phyloP scores from a whole-genome alignment of 345 rosid species.

The Salix viminalis region DNA sequence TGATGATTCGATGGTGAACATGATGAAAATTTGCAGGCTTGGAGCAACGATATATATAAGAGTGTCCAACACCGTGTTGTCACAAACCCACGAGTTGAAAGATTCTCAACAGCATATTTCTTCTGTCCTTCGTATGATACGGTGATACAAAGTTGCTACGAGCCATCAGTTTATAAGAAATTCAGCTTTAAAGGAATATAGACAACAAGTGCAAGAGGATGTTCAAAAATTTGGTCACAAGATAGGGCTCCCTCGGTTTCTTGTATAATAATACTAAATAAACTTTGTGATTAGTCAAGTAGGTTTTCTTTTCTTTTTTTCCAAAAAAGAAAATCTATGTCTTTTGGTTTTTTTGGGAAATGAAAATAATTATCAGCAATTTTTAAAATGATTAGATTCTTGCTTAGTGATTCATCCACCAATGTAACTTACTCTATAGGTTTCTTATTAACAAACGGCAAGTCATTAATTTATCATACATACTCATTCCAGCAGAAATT shows the following conservation, averaged over 20 bases:
- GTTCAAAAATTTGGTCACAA: slow-evolving; percentile 67
- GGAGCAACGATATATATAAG: slow-evolving; percentile 89
- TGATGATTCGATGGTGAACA: background rate
- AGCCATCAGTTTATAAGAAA: slow-evolving; percentile 47
- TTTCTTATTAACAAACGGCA: background rate
- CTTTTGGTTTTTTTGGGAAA: background rate
- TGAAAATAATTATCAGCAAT: background rate
- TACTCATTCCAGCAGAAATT: too few species aligned
- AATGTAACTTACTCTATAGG: too few species aligned
- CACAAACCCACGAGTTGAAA: slow-evolving; percentile 60
- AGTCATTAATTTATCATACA: too few species aligned
- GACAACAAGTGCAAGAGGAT: slow-evolving; percentile 75
- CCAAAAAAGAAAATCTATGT: background rate
- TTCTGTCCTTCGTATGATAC: slow-evolving; percentile 78
- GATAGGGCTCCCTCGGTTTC: slow-evolving; percentile 81
- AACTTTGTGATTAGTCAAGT: too few species aligned
- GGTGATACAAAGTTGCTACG: slow-evolving; percentile 45
- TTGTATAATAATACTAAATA: slow-evolving; percentile 21
- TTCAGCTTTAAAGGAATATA: slow-evolving; percentile 73
- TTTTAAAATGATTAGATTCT: background rate
- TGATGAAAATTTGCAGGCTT: slow-evolving; percentile 45
- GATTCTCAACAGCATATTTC: slow-evolving; percentile 90
- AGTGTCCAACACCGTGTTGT: slow-evolving; percentile 82
- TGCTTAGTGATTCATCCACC: background rate
- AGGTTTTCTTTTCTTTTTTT: background rate